Base-by-base conservation (phyloP, 1,284 basidiomycete species). In the Megacollybia platyphylla region DNA sequence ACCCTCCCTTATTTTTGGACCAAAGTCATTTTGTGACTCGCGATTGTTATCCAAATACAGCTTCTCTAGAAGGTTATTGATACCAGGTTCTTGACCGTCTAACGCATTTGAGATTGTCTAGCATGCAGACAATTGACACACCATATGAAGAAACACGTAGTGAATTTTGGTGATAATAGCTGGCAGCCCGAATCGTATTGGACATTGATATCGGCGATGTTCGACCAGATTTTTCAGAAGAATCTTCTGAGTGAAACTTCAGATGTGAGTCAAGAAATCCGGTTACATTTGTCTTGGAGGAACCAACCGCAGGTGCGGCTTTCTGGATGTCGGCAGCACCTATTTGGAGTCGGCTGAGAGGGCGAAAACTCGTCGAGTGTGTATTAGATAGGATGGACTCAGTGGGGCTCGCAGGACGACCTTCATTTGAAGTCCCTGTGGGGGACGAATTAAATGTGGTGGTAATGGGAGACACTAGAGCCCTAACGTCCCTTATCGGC, bases 11-110 rank as follows among this genome's bases (percentile, higher is more conserved):
- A 92, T 76, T 40, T 73, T 76, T 1, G 91, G 89, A 4, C 91
- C 92, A 54, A 97, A 93, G 55, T 97, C 91, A 30, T 82, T 71
- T 46, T 89, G 77, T 1, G 89, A 70, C 50, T 93, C 88, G 28
- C 82, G 78, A 54, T 75, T 80, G 50, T 82, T 88, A 54, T 93
- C 88, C 39, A 90, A 65, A 55, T 91, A 93, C n/a, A 92, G 67
- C 43, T 87, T 84, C 54, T 96, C 91, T 10, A 97, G 67, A 10
- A 91, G 64, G 42, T 87, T 84, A 54, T 76, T 84, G 48, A 96
- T 86, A 2, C 86, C 86, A 18, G 82, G 77, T 53, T 94, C 91
- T 53, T 86, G 82, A 0, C 86, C 86, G 52, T 94, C 91, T 87
- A 49, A 46, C 26, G 46, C 17, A 13, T 29, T 9, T 43, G 38